Evolutionary conservation across 768 basidiomycete genomes (phyloP), one percentile per base, ranked within the genome.

Genomic region (Psilocybe cubensis): DNA sequence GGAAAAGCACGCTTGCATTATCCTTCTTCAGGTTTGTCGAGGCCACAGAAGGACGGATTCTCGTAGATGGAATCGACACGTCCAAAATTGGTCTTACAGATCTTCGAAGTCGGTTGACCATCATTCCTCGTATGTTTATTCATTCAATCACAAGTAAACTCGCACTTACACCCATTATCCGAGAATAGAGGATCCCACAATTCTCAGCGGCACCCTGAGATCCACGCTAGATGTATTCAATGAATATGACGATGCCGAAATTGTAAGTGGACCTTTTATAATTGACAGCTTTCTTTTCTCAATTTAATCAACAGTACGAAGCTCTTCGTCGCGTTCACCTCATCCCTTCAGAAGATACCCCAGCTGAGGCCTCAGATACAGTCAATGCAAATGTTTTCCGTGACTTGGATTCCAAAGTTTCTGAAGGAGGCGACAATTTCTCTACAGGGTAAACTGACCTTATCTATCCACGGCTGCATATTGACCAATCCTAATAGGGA

Each of bases 1-100:
- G 91, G 33, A 92, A 92, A 73, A 89, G 87, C 62, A 92, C 91
- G 0, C 77, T 91, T 14, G 91, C 91, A 0, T 76, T 94, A 17
- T 89, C 88, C 6, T 89, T 94, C 74, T 92, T 94, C 84, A 83
- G 52, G 86, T 91, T 71, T 40, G 92, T 96, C n/a, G 92, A 96
- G 66, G 86, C 93, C 1, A 85, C 84, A 0, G 79, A 87, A 63
- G 93, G 93, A 5, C 77, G 77, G 6, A 94, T 94, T 52, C 42
- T 84, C 3, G 78, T 96, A 33, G 94, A 94, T 67, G 89, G 79
- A n/a, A 46, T 92, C 10, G 89, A 95, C 63, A 93, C 93, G 57
- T 79, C 91, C 25, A 78, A 80, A 53, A 83, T 95, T 52, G 94
- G 93, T 18, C 75, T 96, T 31, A 89, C 89, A 0, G 92, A 95